A percentile compares a stretch with the other conserved stretches of the same genome.
These are phyloP conservation scores for Suillus brevipes DNA, from an alignment of 768 basidiomycete species.

Conservation along the genomic window DNA sequence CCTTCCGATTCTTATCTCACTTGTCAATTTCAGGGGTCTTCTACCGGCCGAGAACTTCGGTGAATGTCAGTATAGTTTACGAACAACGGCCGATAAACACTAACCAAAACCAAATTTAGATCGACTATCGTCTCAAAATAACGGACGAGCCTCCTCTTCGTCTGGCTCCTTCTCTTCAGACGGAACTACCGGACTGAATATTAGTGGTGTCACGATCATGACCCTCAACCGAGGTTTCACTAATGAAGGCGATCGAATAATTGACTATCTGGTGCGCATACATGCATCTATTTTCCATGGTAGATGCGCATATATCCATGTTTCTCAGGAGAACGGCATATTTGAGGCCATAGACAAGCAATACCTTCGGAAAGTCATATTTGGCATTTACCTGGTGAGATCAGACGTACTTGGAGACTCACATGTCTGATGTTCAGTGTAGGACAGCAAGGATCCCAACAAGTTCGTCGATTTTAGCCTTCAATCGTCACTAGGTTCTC, in stretches of 20 bases:
- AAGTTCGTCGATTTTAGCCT: slow-evolving; percentile 49
- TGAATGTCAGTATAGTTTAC: slow-evolving; percentile 45
- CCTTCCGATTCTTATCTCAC: background rate
- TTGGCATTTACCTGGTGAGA: slow-evolving; percentile 79
- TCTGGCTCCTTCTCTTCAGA: slow-evolving; percentile 41
- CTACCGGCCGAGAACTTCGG: slow-evolving; percentile 80
- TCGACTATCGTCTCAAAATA: slow-evolving; percentile 31
- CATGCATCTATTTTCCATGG: slow-evolving; percentile 16
- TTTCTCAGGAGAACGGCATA: slow-evolving; percentile 74
- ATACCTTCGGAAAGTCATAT: slow-evolving; percentile 83
- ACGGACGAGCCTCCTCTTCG: slow-evolving; percentile 30
- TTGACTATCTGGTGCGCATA: slow-evolving; percentile 72
- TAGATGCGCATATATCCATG: slow-evolving; percentile 8
- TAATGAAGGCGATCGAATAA: slow-evolving; percentile 77
- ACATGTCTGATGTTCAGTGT: background rate
- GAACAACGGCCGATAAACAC: background rate
- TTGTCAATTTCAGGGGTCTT: slow-evolving; percentile 52
- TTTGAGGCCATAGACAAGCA: slow-evolving; percentile 84
- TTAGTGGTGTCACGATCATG: slow-evolving; percentile 73
- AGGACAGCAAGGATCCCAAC: slow-evolving; percentile 85
- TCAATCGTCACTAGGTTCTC: slow-evolving; percentile 4
- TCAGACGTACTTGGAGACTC: background rate
- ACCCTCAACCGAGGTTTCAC: slow-evolving; percentile 74
- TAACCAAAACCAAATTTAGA: slow-evolving; percentile 14
- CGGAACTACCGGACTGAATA: slow-evolving; percentile 38